These are phyloP conservation scores for Raphanus hybrid DNA, from an alignment of 441 rosid genomes.

Conservation along the genomic window DNA sequence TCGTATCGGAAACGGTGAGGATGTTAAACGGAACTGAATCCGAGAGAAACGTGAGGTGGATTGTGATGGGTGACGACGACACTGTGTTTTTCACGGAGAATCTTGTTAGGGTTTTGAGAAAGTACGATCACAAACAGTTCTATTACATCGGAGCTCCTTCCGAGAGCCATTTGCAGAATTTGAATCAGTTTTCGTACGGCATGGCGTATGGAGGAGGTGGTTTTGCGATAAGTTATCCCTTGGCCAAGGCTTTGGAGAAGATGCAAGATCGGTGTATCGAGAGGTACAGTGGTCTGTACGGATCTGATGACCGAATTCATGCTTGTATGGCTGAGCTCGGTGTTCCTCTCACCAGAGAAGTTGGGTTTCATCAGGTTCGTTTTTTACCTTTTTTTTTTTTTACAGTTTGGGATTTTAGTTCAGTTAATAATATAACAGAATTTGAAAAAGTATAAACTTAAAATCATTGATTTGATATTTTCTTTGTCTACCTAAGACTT, in stretches of 20 bases:
- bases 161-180: constrained; percentile 68
- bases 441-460: constrained; percentile 7
- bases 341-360: background rate
- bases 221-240: constrained; percentile 65
- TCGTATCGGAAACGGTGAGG: constrained; percentile 64
- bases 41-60: constrained; percentile 57
- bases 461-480: background rate
- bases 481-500: too few species aligned
- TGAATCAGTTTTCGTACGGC: constrained; percentile 55
- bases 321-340: background rate
- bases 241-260: constrained; percentile 55
- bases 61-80: constrained; percentile 80
- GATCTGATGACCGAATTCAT: background rate
- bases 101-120: constrained; percentile 51
- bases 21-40: constrained; percentile 45
- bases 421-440: background rate
- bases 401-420: background rate
- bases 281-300: constrained; percentile 44
- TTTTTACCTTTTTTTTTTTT: background rate
- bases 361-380: background rate
- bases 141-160: constrained; percentile 69
- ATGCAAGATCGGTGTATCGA: constrained; percentile 60
- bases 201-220: constrained; percentile 88
- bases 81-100: constrained; percentile 65
- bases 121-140: constrained; percentile 61